phyloP scores from a whole-genome alignment of 768 basidiomycete genomes.

The Podaxis carcinomalis region DNA sequence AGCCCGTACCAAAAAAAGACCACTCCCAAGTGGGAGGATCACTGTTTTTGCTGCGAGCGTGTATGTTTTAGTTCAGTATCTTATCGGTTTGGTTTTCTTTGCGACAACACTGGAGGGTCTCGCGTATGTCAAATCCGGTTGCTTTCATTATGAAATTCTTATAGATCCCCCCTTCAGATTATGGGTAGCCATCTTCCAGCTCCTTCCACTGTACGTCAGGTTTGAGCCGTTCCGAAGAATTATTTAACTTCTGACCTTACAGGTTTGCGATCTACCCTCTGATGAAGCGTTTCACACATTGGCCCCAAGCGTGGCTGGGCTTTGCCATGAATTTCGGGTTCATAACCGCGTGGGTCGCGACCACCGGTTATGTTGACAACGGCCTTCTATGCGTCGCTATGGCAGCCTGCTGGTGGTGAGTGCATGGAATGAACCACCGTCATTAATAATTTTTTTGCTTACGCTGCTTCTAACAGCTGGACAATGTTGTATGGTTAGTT shows the following conservation, averaged over 20 bases:
- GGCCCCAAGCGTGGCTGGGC: slow-evolving; percentile 62
- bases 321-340: slow-evolving; percentile 55
- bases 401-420: slow-evolving; percentile 44
- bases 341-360: slow-evolving; percentile 43
- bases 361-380: slow-evolving; percentile 27
- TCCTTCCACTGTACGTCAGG: slow-evolving; percentile 38
- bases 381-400: slow-evolving; percentile 31
- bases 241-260: not conserved
- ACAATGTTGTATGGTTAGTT: slow-evolving; percentile 43
- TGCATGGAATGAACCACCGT: not conserved
- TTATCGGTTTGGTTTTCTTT: slow-evolving; percentile 36
- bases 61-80: slow-evolving; percentile 39
- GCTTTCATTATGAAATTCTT: slow-evolving; percentile 6
- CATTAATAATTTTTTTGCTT: not conserved
- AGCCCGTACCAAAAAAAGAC: slow-evolving; percentile 48
- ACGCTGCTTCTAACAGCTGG: slow-evolving; percentile 28
- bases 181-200: slow-evolving; percentile 38
- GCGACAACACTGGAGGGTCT: slow-evolving; percentile 24
- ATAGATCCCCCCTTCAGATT: slow-evolving; percentile 26
- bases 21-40: slow-evolving; percentile 45
- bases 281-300: slow-evolving; percentile 52
- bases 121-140: slow-evolving; percentile 25
- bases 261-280: slow-evolving; percentile 47
- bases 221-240: not conserved
- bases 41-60: slow-evolving; percentile 36